Percentiles rank a stretch among this genome's conserved stretches.
Conservation (phyloP, 75 land plant species). For the Picea sitchensis region DNA sequence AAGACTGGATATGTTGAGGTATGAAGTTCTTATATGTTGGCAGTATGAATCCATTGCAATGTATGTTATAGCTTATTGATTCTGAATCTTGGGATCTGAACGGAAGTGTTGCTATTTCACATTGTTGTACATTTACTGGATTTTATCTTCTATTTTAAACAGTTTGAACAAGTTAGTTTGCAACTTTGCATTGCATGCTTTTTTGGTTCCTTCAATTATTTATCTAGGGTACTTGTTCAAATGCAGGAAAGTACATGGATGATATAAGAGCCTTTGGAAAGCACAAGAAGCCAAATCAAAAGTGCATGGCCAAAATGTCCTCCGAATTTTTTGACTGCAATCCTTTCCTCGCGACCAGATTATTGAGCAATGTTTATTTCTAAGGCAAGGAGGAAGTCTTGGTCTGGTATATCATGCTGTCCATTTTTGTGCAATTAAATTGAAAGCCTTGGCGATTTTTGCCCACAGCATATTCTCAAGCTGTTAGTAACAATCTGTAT, state of each 20-base stretch:
- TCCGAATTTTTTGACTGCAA: background rate
- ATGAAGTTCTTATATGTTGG: background rate
- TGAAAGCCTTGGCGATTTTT: background rate
- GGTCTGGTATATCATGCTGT: background rate
- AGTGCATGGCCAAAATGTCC: too few relatives aligned
- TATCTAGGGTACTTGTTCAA: background rate
- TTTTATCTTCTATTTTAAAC: background rate
- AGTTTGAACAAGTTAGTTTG: background rate
- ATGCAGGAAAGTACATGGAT: background rate
- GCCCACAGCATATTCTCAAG: background rate
- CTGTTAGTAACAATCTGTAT: background rate
- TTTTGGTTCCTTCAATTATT: background rate
- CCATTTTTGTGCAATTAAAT: slow-evolving; percentile 6
- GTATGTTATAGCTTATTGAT: background rate
- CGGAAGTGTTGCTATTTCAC: background rate
- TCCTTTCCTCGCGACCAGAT: background rate
- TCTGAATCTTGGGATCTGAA: background rate
- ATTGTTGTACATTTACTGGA: background rate
- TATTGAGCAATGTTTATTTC: background rate
- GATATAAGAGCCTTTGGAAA: background rate
- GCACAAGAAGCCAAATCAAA: background rate
- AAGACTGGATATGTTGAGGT: background rate
- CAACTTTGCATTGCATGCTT: background rate
- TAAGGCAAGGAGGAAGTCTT: background rate
- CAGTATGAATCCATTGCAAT: background rate